Evolutionary conservation across 2,329 filamentous ascomycete genomes (phyloP), one percentile per base, ranked within the genome.

Genomic region (Coniella vitis): DNA sequence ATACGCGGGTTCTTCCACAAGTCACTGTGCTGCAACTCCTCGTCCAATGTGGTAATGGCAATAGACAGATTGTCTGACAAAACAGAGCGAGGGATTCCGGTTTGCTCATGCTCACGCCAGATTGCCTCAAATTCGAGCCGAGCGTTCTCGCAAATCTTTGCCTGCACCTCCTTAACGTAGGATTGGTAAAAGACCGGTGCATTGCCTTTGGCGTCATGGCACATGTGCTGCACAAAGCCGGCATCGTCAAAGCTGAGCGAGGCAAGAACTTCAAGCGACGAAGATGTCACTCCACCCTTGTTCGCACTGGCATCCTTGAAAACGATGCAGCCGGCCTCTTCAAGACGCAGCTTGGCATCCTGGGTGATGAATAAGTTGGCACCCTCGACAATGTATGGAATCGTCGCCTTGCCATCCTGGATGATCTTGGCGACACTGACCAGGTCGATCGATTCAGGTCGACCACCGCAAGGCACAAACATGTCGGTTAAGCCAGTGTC

Each of bases 301-400:
- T 98, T 98, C 49, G 91, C 90, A 34, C 89, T 95, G 4, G 93
- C 93, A 67, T 98, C 93, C 73, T 98, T 98, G 83, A 90, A 96
- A 36, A 98, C 70, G 60, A 97, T 82, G 63, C 89, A 94, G 52
- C 93, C 93, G n/a, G 91, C 90, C 59, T 89, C 85, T 71, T 98
- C 93, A 13, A 98, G 81, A 20, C 90, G 87, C 48, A 97, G 78
- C 74, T 97, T 97, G 60, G 91, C 91, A 61, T 98, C 93, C 69
- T 98, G 93, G 1, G 93, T 96, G 70, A 98, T 94, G 79, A 98
- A 98, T 47, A 98, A 76, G 67, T 97, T 98, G 68, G 93, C 93
- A 46, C 93, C 93, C 70, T 98, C 93, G 38, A 98, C 91, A 47
- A 98, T 93, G 71, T 94, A 98, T 1, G 91, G 90, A 53, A 98